Conservation (phyloP, 805 yeast genomes). For the Hanseniaspora lindneri region DNA sequence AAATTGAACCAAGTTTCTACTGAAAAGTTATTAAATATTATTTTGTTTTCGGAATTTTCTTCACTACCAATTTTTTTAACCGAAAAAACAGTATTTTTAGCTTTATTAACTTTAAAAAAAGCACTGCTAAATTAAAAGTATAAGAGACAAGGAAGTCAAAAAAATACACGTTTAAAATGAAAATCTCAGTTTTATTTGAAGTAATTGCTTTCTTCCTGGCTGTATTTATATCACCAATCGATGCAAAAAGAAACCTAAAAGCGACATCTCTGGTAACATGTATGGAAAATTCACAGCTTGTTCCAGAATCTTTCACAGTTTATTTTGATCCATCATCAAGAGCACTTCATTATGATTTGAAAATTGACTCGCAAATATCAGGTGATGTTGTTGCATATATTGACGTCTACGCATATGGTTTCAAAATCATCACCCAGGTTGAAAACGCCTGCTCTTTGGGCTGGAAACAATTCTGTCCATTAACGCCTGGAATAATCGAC, state of each 20-base stretch:
- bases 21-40: no score
- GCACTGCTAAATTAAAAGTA: neutral
- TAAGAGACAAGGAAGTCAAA: neutral
- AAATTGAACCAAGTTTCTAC: no score
- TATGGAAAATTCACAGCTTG: conserved; percentile 60
- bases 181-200: neutral
- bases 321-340: conserved; percentile 60
- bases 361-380: conserved; percentile 54
- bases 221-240: neutral
- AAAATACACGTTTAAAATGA: neutral
- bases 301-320: conserved; percentile 66
- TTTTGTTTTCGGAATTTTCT: no score
- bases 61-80: no score
- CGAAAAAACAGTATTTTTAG: neutral
- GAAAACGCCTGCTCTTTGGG: conserved; percentile 51
- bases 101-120: neutral
- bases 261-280: conserved; percentile 82
- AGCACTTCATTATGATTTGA: conserved; percentile 56
- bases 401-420: conserved; percentile 77
- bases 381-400: conserved; percentile 59
- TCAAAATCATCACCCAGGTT: conserved; percentile 45
- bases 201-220: neutral
- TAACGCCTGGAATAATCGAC: conserved; percentile 70
- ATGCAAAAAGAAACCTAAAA: conserved; percentile 31
- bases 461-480: conserved; percentile 85